Evolutionary conservation across 1,139 yeast species (phyloP).

Genomic region (Lodderomyces theae): DNA sequence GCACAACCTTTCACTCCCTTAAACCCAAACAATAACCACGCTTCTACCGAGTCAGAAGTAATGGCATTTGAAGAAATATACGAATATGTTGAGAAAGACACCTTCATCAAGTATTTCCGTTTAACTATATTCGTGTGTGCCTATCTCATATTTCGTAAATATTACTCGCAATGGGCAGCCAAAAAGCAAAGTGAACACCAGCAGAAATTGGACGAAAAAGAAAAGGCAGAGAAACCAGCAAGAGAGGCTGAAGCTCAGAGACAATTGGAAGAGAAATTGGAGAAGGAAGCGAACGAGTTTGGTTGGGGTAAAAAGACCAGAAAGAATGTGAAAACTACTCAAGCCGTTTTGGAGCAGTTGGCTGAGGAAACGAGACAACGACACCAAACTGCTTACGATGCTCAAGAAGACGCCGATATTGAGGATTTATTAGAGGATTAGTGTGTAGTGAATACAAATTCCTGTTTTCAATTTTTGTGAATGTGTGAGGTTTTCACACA

Average conservation of each 20-base stretch:
- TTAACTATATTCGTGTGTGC: conserved; percentile 34
- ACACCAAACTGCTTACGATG: conserved; percentile 46
- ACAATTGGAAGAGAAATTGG: conserved; percentile 29
- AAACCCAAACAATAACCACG: too few species aligned
- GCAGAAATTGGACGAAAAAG: conserved; percentile 46
- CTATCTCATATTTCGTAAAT: conserved; percentile 35
- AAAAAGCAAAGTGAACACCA: conserved; percentile 52
- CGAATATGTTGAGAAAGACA: conserved; percentile 35
- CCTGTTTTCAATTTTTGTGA: too few species aligned
- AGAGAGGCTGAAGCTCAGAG: conserved; percentile 30
- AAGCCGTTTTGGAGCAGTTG: conserved; percentile 49
- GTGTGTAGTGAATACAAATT: too few species aligned
- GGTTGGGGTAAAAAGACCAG: conserved; percentile 83
- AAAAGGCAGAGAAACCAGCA: conserved; percentile 36
- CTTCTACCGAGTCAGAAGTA: background rate
- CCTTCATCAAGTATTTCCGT: conserved; percentile 38
- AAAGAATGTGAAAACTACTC: conserved; percentile 52
- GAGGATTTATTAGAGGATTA: conserved; percentile 53
- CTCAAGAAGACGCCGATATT: conserved; percentile 66
- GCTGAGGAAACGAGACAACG: conserved; percentile 40
- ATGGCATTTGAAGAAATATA: conserved; percentile 32
- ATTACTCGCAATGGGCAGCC: conserved; percentile 44
- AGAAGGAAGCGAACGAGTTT: conserved; percentile 48
- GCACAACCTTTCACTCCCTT: too few species aligned
- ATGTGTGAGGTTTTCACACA: too few species aligned